A percentile compares a stretch with the other conserved stretches of the same genome.
Conservation (phyloP, 169 alveolate species). For the Fabrea salina region DNA sequence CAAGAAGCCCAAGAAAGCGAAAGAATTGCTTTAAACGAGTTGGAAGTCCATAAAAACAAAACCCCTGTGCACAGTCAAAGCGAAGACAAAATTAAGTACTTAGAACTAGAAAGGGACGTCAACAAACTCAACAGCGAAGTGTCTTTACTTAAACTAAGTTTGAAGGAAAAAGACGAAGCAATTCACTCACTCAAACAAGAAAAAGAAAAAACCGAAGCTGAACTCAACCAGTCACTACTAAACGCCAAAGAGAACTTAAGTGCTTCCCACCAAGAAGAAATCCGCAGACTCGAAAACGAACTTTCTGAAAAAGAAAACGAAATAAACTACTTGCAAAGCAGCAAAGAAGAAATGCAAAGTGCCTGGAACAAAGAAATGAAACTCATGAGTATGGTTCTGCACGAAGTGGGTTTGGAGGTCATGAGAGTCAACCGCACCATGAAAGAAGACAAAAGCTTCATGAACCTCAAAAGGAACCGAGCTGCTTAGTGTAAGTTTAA, state of each 20-base stretch:
- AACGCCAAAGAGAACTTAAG: neutral
- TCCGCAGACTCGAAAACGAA: neutral
- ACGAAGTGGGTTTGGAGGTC: slow-evolving; percentile 12
- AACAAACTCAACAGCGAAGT: slow-evolving; percentile 18
- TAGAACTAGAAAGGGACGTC: slow-evolving; percentile 32
- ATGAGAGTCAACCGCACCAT: neutral
- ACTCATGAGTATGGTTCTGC: slow-evolving; percentile 23
- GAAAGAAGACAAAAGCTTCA: too few species aligned
- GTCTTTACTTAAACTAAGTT: neutral
- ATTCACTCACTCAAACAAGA: neutral
- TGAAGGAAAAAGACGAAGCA: slow-evolving; percentile 24
- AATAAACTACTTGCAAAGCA: neutral
- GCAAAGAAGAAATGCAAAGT: neutral
- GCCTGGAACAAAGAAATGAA: slow-evolving; percentile 17
- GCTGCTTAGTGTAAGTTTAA: too few species aligned
- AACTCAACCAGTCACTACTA: neutral
- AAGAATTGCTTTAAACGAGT: neutral
- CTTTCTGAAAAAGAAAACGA: neutral
- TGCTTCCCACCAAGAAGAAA: neutral
- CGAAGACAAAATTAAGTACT: neutral
- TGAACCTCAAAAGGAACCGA: too few species aligned
- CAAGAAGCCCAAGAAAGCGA: slow-evolving; percentile 17
- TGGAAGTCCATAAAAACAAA: slow-evolving; percentile 14
- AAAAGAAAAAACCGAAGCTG: neutral
- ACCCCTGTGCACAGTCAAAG: neutral